Base-by-base conservation (phyloP, 805 yeast genomes). In the Ogataea kodamae region DNA sequence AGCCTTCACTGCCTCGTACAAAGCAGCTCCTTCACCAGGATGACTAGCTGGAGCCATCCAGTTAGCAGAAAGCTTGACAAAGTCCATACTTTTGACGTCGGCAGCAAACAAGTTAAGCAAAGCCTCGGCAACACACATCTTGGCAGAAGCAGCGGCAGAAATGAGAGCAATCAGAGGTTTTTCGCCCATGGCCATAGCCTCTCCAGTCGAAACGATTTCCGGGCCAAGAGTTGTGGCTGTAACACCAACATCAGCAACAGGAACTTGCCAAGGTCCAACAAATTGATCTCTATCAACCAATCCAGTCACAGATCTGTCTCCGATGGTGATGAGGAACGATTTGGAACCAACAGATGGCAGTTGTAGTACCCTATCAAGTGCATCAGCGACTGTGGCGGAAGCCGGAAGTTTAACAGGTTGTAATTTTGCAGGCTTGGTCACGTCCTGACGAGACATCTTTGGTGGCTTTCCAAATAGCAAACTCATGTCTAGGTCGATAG, bases 251-350 rank as follows among this genome's bases (percentile, higher is more conserved):
- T 92, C 97, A 11, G 97, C 92, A 19, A 92, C 97, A 30, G 99
- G 98, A 7, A 84, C 92, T 70, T 92, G 99, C 97, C 97, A 92
- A 56, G 97, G 97, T 23, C 98, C 98, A 40, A 92, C 97, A 80
- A 89, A 80, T 67, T 92, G 98, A 61, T 92, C 98, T 59, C 98
- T 80, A 54, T 94, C 97, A 42, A 92, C 81, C 49, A 92, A 73
- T 35, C 98, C 98, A 18, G 97, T 90, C 43, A 92, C 92, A n/a
- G 94, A 74, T 65, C 98, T 81, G 64, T 92, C 98, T 62, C 96
- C 98, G 57, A 92, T 92, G n/a, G 97, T 92, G 57, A 92, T 84
- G 54, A 92, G 70, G 70, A 92, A 92, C 32, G 82, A 80, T 66
- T 92, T 92, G 25, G 97, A 87, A 16, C 95, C 98, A 31, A 92